Percentiles rank a stretch among this genome's conserved stretches.
These are phyloP conservation scores for Cercospora sojina DNA, from an alignment of 2,329 filamentous ascomycete genomes.

Conservation along the genomic window DNA sequence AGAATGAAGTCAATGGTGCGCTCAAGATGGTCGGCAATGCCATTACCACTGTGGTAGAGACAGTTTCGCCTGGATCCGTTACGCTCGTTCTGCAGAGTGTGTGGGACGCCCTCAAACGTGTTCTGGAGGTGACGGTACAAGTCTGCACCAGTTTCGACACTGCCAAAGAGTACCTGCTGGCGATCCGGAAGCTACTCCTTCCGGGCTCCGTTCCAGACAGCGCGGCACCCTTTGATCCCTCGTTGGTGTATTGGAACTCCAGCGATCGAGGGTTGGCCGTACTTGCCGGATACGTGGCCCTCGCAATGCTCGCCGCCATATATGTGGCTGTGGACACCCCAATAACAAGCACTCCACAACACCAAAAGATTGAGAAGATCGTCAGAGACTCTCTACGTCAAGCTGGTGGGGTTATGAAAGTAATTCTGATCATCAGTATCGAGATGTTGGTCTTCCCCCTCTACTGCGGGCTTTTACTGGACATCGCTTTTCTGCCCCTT, in stretches of 20 bases:
- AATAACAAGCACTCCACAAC: conserved; percentile 63
- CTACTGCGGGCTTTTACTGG: conserved; percentile 89
- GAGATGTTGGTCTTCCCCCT: conserved; percentile 98
- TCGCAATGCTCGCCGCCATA: conserved; percentile 70
- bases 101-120: conserved; percentile 9
- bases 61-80: conserved; percentile 30
- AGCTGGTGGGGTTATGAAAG: conserved; percentile 94
- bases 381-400: conserved; percentile 83
- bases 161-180: conserved; percentile 21
- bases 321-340: conserved; percentile 75
- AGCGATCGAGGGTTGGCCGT: conserved; percentile 69
- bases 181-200: conserved; percentile 28
- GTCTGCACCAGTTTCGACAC: conserved; percentile 18
- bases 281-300: conserved; percentile 73
- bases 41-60: conserved; percentile 31
- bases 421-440: conserved; percentile 96
- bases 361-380: conserved; percentile 65
- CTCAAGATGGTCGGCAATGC: conserved; percentile 26
- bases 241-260: conserved; percentile 46
- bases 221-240: conserved; percentile 38
- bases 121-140: conserved; percentile 20
- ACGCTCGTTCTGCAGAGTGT: conserved; percentile 19
- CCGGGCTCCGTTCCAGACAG: conserved; percentile 21
- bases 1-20: conserved; percentile 29
- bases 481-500: conserved; percentile 81